These are phyloP conservation scores for Salix purpurea DNA, from an alignment of 345 rosid species.

Conservation along the genomic window DNA sequence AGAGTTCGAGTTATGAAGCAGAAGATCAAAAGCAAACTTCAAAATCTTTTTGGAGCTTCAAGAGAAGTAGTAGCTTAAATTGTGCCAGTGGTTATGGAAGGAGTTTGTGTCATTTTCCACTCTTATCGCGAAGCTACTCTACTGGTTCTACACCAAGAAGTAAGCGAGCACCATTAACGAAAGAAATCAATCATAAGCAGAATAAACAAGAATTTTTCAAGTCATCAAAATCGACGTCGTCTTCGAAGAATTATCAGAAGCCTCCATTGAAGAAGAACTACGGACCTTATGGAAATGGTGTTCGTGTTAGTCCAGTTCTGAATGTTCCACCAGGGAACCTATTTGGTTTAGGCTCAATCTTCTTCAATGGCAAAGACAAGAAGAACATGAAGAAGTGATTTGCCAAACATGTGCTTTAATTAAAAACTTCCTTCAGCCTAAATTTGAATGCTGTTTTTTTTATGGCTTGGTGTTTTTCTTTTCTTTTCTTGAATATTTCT, in stretches of 20 bases:
- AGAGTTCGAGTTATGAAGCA: conserved; percentile 20
- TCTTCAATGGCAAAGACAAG: conserved; percentile 59
- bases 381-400: conserved; percentile 46
- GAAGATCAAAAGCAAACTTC: conserved; percentile 40
- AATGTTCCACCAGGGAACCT: conserved; percentile 64
- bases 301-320: conserved; percentile 57
- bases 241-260: conserved; percentile 39
- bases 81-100: conserved; percentile 68
- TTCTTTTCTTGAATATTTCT: neutral
- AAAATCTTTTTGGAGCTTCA: conserved; percentile 75
- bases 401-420: neutral
- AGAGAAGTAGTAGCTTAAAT: conserved; percentile 69
- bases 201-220: conserved; percentile 33
- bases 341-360: conserved; percentile 67
- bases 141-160: conserved; percentile 48
- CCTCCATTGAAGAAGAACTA: conserved; percentile 82
- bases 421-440: neutral
- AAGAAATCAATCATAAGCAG: conserved; percentile 38
- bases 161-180: conserved; percentile 33
- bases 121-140: conserved; percentile 66
- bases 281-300: conserved; percentile 45
- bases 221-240: conserved; percentile 16
- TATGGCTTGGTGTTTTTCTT: neutral
- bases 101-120: conserved; percentile 70
- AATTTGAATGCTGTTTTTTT: neutral